A percentile compares a stretch with the other conserved stretches of the same genome.
Conservation (phyloP, 495 filamentous ascomycete genomes). For the Immersiella caudata region DNA sequence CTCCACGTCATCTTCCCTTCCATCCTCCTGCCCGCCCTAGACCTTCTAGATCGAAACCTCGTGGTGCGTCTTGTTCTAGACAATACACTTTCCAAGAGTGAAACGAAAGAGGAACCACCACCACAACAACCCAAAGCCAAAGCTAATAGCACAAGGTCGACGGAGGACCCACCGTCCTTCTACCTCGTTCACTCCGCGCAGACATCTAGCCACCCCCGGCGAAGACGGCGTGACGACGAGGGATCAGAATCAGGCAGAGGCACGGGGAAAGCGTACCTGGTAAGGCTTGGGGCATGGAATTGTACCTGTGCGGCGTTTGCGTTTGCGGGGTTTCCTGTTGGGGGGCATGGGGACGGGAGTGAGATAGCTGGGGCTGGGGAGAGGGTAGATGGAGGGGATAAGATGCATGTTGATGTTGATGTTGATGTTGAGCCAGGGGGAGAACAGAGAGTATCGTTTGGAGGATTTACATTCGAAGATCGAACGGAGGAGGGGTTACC, state of each 20-base stretch:
- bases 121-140: too few species aligned
- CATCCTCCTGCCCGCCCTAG: constrained; percentile 71
- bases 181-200: constrained; percentile 46
- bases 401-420: not conserved
- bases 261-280: constrained; percentile 59
- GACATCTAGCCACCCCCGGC: not conserved
- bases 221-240: constrained; percentile 31
- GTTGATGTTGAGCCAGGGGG: constrained; percentile 2
- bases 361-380: not conserved
- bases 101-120: constrained; percentile 2
- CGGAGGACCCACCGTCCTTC: constrained; percentile 24
- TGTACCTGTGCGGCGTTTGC: constrained; percentile 86
- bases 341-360: not conserved
- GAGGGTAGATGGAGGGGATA: not conserved
- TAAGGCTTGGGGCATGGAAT: constrained; percentile 78
- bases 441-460: constrained; percentile 39
- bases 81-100: not conserved
- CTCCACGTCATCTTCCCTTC: constrained; percentile 66
- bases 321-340: constrained; percentile 59
- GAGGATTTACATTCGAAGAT: constrained; percentile 40
- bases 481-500: constrained; percentile 47
- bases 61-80: constrained; percentile 49
- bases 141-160: too few species aligned
- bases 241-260: constrained; percentile 20
- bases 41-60: constrained; percentile 74